Percentiles rank a stretch among this genome's conserved stretches.
Evolutionary conservation across 257 asterid species (phyloP).

Genomic region (Jacaranda copaia): DNA sequence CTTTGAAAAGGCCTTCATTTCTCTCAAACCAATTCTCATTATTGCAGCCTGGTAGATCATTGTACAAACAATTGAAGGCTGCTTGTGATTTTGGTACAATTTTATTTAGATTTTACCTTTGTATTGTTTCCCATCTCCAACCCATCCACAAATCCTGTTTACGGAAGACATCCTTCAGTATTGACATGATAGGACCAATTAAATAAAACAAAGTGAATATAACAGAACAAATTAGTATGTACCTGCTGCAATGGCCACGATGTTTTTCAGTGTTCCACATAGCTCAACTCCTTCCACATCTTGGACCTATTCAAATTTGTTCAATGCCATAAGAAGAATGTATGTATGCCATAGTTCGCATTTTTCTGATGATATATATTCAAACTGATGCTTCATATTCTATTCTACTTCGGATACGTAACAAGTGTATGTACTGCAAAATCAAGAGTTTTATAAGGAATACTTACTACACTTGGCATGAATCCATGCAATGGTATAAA

Average conservation of each 20-base stretch:
- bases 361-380: too few relatives aligned
- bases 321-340: background rate
- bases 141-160: slow-evolving; percentile 87
- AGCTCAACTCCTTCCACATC: slow-evolving; percentile 97
- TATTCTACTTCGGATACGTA: too few relatives aligned
- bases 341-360: background rate
- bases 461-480: too few relatives aligned
- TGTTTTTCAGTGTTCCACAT: slow-evolving; percentile 87
- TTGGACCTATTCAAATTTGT: slow-evolving; percentile 64
- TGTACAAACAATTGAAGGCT: slow-evolving; percentile 24
- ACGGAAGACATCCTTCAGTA: slow-evolving; percentile 12
- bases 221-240: slow-evolving; percentile 3
- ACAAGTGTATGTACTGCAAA: too few relatives aligned
- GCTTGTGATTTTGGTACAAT: background rate
- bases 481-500: too few relatives aligned
- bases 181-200: background rate
- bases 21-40: slow-evolving; percentile 91
- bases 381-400: too few relatives aligned
- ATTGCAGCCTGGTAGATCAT: slow-evolving; percentile 77
- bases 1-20: slow-evolving; percentile 93
- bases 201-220: slow-evolving; percentile 22
- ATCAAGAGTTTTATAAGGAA: too few relatives aligned
- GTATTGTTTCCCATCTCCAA: slow-evolving; percentile 97
- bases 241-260: slow-evolving; percentile 96
- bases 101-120: slow-evolving; percentile 54